Evolutionary conservation across 2,329 filamentous ascomycete species (phyloP), one percentile per base, ranked within the genome.

Genomic region (Basipetospora chlamydospora): DNA sequence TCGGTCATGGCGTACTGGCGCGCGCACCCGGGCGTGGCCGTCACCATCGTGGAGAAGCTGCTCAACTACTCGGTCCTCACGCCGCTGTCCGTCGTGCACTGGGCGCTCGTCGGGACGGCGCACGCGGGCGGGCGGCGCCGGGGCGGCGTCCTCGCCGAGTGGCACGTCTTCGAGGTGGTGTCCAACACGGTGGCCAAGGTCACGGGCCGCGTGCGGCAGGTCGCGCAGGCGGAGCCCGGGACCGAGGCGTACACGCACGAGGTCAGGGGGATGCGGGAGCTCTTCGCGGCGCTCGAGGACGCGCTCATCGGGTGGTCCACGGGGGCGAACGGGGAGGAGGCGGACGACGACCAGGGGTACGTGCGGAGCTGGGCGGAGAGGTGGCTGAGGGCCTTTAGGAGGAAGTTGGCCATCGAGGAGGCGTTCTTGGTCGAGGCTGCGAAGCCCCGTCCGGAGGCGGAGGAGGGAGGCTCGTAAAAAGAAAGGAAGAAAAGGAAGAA

Each of bases 11-110:
- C 77, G 28, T 98, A 95, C 63, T 98, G 90, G 90, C 72, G 73
- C 32, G 79, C 88, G 22, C 88, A 98, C 49, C 86, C 88, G 0
- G 90, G 90, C 41, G 79, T 92, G 29, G 90, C 86, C 3, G 74
- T 96, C 46, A 83, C 82, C 47, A 93, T 98, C 48, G 72, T 96
- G 40, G 88, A 96, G 64, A 96, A 96, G 59, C 71, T 98, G 5
- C 77, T 98, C 47, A 98, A 96, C 61, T 98, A 95, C 61, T 87
- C 83, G 11, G 94, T 98, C 47, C 68, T 98, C 25, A 86, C 80
- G 7, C 90, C 90, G 0, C 65, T 77, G 39, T 79, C 78, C 12
- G 86, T 98, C 20, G 71, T 95, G 33, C 78, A 93, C 50, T 98
- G 90, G 90, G 84, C 84, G 1, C 67, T 98, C 10, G 66, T 75